Percentiles rank a stretch among this genome's conserved stretches.
These are phyloP conservation scores for Bacterosira constricta DNA, from an alignment of 108 stramenopile genomes.

Conservation along the genomic window DNA sequence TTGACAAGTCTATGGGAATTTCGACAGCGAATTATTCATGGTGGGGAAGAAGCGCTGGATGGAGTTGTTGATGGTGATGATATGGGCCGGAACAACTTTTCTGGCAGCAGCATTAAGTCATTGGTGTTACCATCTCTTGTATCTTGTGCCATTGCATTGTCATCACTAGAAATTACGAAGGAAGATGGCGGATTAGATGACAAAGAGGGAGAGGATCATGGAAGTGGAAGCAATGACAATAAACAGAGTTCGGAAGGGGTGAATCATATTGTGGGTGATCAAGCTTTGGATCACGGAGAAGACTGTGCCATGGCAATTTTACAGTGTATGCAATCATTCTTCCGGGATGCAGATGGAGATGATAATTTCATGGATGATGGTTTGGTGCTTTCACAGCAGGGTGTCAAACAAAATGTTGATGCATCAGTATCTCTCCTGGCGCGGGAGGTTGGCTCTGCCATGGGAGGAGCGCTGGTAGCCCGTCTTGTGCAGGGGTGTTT, in stretches of 20 bases:
- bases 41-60: not conserved
- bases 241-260: too few relatives aligned
- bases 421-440: constrained; percentile 8
- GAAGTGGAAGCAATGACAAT: not conserved
- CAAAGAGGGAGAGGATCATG: not conserved
- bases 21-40: not conserved
- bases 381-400: not conserved
- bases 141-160: constrained; percentile 32
- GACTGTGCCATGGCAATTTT: constrained; percentile 40
- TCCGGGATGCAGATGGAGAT: not conserved
- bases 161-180: constrained; percentile 23
- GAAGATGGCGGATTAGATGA: not conserved
- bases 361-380: not conserved
- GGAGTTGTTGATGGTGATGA: not conserved
- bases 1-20: not conserved
- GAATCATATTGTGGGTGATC: too few relatives aligned
- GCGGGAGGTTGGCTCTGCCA: constrained; percentile 28
- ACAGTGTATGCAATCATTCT: constrained; percentile 17
- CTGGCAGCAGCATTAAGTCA: not conserved
- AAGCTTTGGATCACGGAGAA: constrained; percentile 38
- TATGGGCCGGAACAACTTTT: not conserved
- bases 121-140: constrained; percentile 30
- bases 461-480: constrained; percentile 44
- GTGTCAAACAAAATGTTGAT: not conserved
- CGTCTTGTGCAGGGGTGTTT: constrained; percentile 45